Conservation (phyloP, 805 yeast genomes). For the Lipomyces yamadae region DNA sequence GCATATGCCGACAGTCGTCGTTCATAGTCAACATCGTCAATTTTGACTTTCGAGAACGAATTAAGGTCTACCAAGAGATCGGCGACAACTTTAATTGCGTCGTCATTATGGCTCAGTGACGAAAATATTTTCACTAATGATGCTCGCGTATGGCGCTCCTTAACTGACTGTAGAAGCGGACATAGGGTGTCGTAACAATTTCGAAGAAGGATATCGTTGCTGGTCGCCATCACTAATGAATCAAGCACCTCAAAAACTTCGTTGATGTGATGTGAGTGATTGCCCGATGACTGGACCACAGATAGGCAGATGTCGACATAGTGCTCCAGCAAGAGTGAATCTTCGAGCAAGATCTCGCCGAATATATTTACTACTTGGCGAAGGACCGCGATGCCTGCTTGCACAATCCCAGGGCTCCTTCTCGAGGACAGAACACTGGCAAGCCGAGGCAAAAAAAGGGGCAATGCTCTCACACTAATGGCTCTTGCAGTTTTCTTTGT, state of each 20-base stretch:
- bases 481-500: not conserved
- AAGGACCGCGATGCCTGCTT: constrained; percentile 20
- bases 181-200: constrained; percentile 56
- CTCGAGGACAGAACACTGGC: constrained; percentile 18
- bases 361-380: constrained; percentile 19
- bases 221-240: constrained; percentile 11
- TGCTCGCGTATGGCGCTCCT: constrained; percentile 65
- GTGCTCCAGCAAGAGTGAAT: constrained; percentile 25
- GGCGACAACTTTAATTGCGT: constrained; percentile 54
- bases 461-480: constrained; percentile 2
- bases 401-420: constrained; percentile 15
- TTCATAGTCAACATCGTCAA: constrained; percentile 81
- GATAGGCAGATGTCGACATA: constrained; percentile 28
- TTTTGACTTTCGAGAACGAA: constrained; percentile 62
- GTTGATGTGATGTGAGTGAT: constrained; percentile 11
- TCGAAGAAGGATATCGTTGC: constrained; percentile 52
- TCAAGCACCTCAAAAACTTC: constrained; percentile 29
- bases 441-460: constrained; percentile 27
- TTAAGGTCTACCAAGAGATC: constrained; percentile 67
- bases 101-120: constrained; percentile 60
- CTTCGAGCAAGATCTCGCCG: constrained; percentile 8
- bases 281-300: constrained; percentile 25
- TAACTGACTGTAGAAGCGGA: constrained; percentile 60
- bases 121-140: constrained; percentile 64
- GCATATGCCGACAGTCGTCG: constrained; percentile 71